phyloP scores from a whole-genome alignment of 2,329 filamentous ascomycete species.

The Penicillium brevicompactum region DNA sequence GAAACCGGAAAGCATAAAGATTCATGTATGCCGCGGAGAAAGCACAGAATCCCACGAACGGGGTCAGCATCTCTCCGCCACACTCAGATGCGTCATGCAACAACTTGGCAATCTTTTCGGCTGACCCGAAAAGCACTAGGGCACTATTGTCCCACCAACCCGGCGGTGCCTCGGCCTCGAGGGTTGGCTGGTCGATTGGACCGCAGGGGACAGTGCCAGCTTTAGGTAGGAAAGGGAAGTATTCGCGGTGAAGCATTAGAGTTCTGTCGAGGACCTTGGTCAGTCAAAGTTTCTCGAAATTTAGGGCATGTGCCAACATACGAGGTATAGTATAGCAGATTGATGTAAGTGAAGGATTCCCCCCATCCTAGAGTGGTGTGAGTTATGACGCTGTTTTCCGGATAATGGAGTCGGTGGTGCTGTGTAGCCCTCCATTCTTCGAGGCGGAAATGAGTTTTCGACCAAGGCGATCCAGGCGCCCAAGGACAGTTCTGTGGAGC shows the following conservation, averaged over 20 bases:
- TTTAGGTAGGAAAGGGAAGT: conserved; percentile 49
- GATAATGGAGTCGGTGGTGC: conserved; percentile 41
- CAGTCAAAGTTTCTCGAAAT: background rate
- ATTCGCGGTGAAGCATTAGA: conserved; percentile 49
- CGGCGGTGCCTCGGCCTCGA: conserved; percentile 41
- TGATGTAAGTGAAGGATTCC: conserved; percentile 48
- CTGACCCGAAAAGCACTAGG: conserved; percentile 39
- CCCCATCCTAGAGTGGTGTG: conserved; percentile 45
- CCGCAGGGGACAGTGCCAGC: conserved; percentile 37
- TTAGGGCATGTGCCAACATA: conserved; percentile 17
- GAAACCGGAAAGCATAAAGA: conserved; percentile 44
- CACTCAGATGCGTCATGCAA: conserved; percentile 44
- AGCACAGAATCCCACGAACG: conserved; percentile 50
- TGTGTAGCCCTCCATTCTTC: conserved; percentile 41
- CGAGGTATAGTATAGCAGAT: conserved; percentile 50
- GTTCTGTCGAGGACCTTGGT: conserved; percentile 27
- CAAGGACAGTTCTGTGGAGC: conserved; percentile 45
- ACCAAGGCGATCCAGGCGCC: conserved; percentile 41
- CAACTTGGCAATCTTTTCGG: conserved; percentile 38
- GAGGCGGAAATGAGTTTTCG: conserved; percentile 29
- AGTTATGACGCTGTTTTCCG: conserved; percentile 36
- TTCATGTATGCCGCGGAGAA: conserved; percentile 50
- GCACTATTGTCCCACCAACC: conserved; percentile 47
- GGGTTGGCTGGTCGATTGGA: conserved; percentile 44
- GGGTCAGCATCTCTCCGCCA: conserved; percentile 42